phyloP scores from a whole-genome alignment of 108 stramenopile species.

The Cyclotella choctawhatcheeana region DNA sequence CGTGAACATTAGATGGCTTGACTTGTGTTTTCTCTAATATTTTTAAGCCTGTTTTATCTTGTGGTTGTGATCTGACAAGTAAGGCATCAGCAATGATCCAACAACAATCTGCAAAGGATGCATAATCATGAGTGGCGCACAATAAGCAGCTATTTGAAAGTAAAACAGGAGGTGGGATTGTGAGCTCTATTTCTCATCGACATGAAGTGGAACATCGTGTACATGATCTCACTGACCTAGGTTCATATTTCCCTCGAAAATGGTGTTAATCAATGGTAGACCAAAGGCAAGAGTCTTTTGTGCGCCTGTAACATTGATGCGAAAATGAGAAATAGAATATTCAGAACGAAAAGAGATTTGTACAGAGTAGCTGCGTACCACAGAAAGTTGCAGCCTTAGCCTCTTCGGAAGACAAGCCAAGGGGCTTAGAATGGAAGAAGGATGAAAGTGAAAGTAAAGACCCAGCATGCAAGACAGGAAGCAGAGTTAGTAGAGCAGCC shows the following conservation, averaged over 20 bases:
- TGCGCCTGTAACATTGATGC: too few relatives aligned
- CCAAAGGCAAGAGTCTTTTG: conserved; percentile 96
- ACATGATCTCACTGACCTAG: conserved; percentile 47
- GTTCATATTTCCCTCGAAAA: conserved; percentile 86
- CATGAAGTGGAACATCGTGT: too few relatives aligned
- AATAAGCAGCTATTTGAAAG: conserved; percentile 54
- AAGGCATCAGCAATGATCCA: conserved; percentile 67
- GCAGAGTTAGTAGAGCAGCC: conserved; percentile 56
- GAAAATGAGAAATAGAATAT: too few relatives aligned
- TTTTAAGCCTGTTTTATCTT: conserved; percentile 1
- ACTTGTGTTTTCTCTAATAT: too few relatives aligned
- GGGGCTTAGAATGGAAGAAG: conserved; percentile 55
- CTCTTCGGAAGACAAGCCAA: conserved; percentile 57
- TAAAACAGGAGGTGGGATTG: background rate
- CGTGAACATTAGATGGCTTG: too few relatives aligned
- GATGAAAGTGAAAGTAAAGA: conserved; percentile 58
- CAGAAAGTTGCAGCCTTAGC: conserved; percentile 84
- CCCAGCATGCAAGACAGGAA: conserved; percentile 72
- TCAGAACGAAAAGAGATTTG: too few relatives aligned
- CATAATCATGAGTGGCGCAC: conserved; percentile 91
- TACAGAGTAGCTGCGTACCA: too few relatives aligned
- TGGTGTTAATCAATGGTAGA: conserved; percentile 86
- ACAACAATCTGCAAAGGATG: conserved; percentile 90
- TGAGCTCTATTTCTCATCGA: too few relatives aligned
- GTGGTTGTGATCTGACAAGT: conserved; percentile 30